Evolutionary conservation across 768 basidiomycete species (phyloP).

Genomic region (Asterophora lycoperdoides): DNA sequence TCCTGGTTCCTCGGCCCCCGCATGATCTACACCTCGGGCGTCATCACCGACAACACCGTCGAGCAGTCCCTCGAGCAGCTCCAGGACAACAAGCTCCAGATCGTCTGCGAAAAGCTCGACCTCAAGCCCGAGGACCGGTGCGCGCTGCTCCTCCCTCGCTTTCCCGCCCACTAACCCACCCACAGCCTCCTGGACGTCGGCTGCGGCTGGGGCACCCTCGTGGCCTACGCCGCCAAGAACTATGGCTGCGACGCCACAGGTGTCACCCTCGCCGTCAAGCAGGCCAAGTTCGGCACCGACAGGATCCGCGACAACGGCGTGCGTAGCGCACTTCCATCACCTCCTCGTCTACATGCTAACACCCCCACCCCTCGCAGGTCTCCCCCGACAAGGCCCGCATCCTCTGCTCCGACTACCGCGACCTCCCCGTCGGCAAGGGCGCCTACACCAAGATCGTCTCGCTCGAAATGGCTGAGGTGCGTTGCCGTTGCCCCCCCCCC

Average conservation of each 20-base stretch:
- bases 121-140: conserved; percentile 78
- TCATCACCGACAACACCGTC: conserved; percentile 65
- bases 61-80: conserved; percentile 88
- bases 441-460: conserved; percentile 92
- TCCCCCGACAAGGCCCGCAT: conserved; percentile 76
- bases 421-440: conserved; percentile 71
- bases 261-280: conserved; percentile 87
- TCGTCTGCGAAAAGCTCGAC: conserved; percentile 93
- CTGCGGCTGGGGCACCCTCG: conserved; percentile 96
- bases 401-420: conserved; percentile 89
- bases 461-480: conserved; percentile 96
- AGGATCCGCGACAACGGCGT: conserved; percentile 81
- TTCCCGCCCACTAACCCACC: background rate
- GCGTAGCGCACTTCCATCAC: no score
- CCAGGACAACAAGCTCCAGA: conserved; percentile 95
- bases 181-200: conserved; percentile 79
- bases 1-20: conserved; percentile 92
- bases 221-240: conserved; percentile 95
- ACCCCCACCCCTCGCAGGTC: no score
- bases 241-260: conserved; percentile 96
- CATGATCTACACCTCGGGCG: conserved; percentile 97
- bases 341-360: no score
- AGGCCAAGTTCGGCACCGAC: conserved; percentile 88
- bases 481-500: no score
- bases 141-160: conserved; percentile 24